Evolutionary conservation across 2,329 filamentous ascomycete species (phyloP).

Genomic region (Fusarium armeniacum): DNA sequence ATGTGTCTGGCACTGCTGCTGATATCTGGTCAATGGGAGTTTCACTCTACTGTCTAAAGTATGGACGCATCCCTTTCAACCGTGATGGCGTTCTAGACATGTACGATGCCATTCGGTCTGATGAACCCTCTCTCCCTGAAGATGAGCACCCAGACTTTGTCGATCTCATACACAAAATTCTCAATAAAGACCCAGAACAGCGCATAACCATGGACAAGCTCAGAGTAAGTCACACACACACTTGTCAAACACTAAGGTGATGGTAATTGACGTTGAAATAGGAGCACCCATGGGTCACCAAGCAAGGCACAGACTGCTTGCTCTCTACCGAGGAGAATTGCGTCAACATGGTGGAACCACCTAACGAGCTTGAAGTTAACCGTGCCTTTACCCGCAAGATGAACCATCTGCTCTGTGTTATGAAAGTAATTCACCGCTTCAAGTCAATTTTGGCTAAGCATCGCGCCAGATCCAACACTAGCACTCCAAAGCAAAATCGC

Average conservation of each 20-base stretch:
- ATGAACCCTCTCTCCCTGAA: slow-evolving; percentile 72
- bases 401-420: slow-evolving; percentile 86
- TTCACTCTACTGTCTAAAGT: slow-evolving; percentile 91
- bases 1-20: slow-evolving; percentile 88
- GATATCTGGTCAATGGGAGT: slow-evolving; percentile 99
- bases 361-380: slow-evolving; percentile 91
- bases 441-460: slow-evolving; percentile 74
- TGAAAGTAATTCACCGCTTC: slow-evolving; percentile 93
- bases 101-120: slow-evolving; percentile 87
- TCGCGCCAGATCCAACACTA: slow-evolving; percentile 29
- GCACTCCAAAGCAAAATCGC: slow-evolving; percentile 21
- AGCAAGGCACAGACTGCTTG: slow-evolving; percentile 80
- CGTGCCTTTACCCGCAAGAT: slow-evolving; percentile 92
- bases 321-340: slow-evolving; percentile 90
- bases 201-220: slow-evolving; percentile 87
- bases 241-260: background rate
- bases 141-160: slow-evolving; percentile 77
- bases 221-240: slow-evolving; percentile 71
- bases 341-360: slow-evolving; percentile 80
- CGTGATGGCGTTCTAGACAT: slow-evolving; percentile 83
- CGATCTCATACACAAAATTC: slow-evolving; percentile 78
- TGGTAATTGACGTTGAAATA: slow-evolving; percentile 56
- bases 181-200: slow-evolving; percentile 88
- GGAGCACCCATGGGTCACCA: slow-evolving; percentile 95
- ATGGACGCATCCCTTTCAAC: slow-evolving; percentile 90